Evolutionary conservation across 169 alveolate species (phyloP), one percentile per base, ranked within the genome.

Genomic region (Cyclospora cayetanensis): DNA sequence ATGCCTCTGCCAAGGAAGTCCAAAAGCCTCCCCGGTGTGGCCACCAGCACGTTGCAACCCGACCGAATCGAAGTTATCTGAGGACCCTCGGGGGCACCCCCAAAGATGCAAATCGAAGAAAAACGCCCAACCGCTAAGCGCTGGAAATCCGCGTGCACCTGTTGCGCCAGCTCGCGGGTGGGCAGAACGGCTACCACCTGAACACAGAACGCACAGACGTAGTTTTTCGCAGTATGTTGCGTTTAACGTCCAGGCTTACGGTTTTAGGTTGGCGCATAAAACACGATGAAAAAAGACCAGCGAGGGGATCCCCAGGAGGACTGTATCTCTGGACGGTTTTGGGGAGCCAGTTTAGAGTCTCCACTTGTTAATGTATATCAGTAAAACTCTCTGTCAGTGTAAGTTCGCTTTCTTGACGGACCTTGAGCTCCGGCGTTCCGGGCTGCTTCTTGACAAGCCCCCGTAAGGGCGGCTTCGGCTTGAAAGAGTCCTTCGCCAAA

Each of bases 131-230:
- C 72, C 37, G 60, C n/a, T 5, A 65, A 65, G 12, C 43, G 65
- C 50, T 4, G 60, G 37, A 88, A 70, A 22, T 88, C 93, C 34
- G 9, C 88, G 34, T 88, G 65, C 52, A 88, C 93, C 25, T 88
- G 93, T 68, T 88, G 84, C 12, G 93, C 93, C 31, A 88, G 46
- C 68, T 88, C 93, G 4, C 93, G 80, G 22, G 92, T 86, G 18
- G 92, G 92, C 25, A 68, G 63, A 0, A 86, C 53, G 3, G 39
- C 86, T 22, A 86, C 27, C 27, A 74, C 39, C 80, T 68, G 31
- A 31, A 20, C 18, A 31, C n/a, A 31, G n/a, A n/a, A n/a, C n/a
- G n/a, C n/a, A n/a, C n/a, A n/a, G n/a, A n/a, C n/a, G n/a, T n/a
- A n/a, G n/a, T n/a, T n/a, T n/a, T n/a, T n/a, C n/a, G n/a, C n/a